phyloP scores from a whole-genome alignment of 2,329 filamentous ascomycete genomes.

The Helminthosporium solani region DNA sequence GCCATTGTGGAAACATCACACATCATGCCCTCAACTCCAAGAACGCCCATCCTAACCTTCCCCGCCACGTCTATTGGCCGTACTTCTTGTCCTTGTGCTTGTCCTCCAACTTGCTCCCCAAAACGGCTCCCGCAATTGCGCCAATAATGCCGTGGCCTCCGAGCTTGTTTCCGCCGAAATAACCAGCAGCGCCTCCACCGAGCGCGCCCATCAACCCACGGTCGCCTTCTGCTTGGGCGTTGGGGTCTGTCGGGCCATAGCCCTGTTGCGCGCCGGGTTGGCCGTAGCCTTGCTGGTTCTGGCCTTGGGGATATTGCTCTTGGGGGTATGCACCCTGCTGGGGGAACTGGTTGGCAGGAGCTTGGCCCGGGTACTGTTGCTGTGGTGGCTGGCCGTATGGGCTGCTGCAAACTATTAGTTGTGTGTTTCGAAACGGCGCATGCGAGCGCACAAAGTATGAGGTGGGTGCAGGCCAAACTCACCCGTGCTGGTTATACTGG shows the following conservation, averaged over 20 bases:
- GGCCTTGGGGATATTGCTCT: slow-evolving; percentile 40
- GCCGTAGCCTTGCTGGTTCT: slow-evolving; percentile 32
- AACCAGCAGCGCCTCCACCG: slow-evolving; percentile 58
- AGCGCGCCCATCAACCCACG: slow-evolving; percentile 59
- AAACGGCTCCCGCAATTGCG: slow-evolving; percentile 57
- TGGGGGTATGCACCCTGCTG: slow-evolving; percentile 45
- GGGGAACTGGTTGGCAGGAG: slow-evolving; percentile 41
- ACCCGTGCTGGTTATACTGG: slow-evolving; percentile 39
- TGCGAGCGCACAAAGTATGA: too few species aligned
- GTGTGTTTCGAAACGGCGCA: slow-evolving; percentile 22
- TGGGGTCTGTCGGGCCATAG: slow-evolving; percentile 48
- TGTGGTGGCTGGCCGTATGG: slow-evolving; percentile 19
- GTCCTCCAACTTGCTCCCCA: slow-evolving; percentile 58
- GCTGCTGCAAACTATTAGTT: slow-evolving; percentile 16
- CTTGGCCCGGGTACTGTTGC: slow-evolving; percentile 34
- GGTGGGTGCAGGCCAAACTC: slow-evolving; percentile 10
- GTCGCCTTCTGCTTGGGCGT: slow-evolving; percentile 54
- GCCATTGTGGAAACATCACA: neutral
- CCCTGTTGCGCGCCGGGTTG: slow-evolving; percentile 39
- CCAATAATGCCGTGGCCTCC: slow-evolving; percentile 59
- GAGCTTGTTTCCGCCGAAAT: slow-evolving; percentile 57
- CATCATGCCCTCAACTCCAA: neutral
- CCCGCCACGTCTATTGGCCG: neutral
- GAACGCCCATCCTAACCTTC: neutral
- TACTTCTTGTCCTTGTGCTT: slow-evolving; percentile 54